Evolutionary conservation across 2,329 filamentous ascomycete species (phyloP).

Genomic region (Coniochaeta sp.): DNA sequence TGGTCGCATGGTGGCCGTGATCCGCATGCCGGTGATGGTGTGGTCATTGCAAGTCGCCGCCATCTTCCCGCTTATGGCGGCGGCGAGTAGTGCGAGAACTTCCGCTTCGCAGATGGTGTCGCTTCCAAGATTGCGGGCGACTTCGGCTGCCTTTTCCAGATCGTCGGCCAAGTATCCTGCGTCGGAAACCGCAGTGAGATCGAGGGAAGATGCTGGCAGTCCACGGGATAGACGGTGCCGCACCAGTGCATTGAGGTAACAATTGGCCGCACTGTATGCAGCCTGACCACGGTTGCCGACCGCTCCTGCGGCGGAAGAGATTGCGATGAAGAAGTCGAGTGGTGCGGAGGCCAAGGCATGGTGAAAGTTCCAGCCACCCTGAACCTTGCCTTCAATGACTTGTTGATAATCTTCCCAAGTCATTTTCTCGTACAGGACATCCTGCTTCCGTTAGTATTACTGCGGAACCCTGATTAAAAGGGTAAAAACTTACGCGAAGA

Average conservation of each 20-base stretch:
- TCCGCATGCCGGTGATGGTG: slow-evolving; percentile 46
- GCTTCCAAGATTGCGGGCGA: slow-evolving; percentile 34
- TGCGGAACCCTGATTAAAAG: too few relatives aligned
- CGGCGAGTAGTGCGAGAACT: slow-evolving; percentile 45
- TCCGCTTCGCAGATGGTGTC: slow-evolving; percentile 43
- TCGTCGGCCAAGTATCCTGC: slow-evolving; percentile 44
- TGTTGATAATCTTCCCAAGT: slow-evolving; percentile 5
- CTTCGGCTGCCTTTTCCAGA: slow-evolving; percentile 36
- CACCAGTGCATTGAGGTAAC: slow-evolving; percentile 31
- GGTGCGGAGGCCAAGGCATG: neutral
- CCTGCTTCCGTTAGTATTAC: slow-evolving; percentile 1
- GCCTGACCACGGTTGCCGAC: slow-evolving; percentile 46
- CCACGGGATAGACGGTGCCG: slow-evolving; percentile 26
- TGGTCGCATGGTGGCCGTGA: slow-evolving; percentile 36
- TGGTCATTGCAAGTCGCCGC: slow-evolving; percentile 36
- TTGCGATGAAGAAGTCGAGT: slow-evolving; percentile 44
- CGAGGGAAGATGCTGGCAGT: slow-evolving; percentile 33
- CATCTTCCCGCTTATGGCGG: slow-evolving; percentile 40
- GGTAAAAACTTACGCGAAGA: neutral
- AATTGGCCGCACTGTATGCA: slow-evolving; percentile 40
- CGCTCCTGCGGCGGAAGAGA: slow-evolving; percentile 45
- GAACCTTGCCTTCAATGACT: slow-evolving; percentile 8
- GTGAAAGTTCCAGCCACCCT: slow-evolving; percentile 10
- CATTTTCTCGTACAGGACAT: slow-evolving; percentile 10
- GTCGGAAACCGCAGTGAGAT: slow-evolving; percentile 44